Conservation (phyloP, 805 yeast species). For the Jamesozyma jinghongensis region DNA sequence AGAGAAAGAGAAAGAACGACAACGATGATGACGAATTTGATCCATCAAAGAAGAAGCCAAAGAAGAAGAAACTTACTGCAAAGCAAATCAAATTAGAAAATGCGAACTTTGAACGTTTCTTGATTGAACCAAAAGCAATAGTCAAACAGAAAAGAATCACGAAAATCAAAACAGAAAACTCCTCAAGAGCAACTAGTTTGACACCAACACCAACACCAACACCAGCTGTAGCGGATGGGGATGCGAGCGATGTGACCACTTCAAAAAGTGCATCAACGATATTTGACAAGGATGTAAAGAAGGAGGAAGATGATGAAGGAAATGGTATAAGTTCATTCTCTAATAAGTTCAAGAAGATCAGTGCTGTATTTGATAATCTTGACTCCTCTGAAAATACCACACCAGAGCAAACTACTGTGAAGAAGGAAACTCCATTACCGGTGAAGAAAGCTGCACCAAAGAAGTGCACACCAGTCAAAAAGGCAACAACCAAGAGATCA, state of each 20-base stretch:
- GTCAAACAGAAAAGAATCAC: conserved; percentile 18
- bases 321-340: conserved; percentile 23
- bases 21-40: conserved; percentile 27
- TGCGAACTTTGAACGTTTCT: conserved; percentile 20
- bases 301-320: conserved; percentile 9
- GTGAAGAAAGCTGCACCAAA: conserved; percentile 1
- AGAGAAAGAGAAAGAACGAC: conserved; percentile 19
- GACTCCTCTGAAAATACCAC: conserved; percentile 1
- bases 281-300: conserved; percentile 12
- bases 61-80: conserved; percentile 13
- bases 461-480: background rate
- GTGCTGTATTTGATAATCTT: conserved; percentile 22
- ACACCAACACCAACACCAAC: conserved; percentile 3
- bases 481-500: conserved; percentile 1
- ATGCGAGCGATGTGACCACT: background rate
- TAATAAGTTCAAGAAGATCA: conserved; percentile 25
- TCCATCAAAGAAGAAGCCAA: conserved; percentile 19
- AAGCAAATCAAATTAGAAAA: conserved; percentile 22
- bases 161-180: conserved; percentile 19
- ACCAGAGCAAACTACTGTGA: conserved; percentile 1
- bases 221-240: conserved; percentile 5
- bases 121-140: conserved; percentile 21
- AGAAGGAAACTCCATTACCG: background rate
- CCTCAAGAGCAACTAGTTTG: conserved; percentile 6
- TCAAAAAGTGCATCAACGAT: conserved; percentile 11